These are phyloP conservation scores for Prunus yedoensis DNA, from an alignment of 331 rosid genomes.

Conservation along the genomic window DNA sequence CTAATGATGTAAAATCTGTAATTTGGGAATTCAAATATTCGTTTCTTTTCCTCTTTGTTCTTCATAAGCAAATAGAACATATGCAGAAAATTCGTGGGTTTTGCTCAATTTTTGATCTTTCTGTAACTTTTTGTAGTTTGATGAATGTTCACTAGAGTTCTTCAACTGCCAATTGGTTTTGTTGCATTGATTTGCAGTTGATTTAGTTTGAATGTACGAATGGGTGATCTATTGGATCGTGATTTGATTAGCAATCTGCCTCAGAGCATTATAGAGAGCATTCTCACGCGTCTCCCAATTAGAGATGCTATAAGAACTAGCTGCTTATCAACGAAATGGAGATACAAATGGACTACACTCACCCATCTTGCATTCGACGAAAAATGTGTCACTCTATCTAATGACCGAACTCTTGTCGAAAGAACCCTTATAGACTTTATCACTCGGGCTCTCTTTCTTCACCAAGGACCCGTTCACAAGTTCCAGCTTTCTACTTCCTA, in stretches of 20 bases:
- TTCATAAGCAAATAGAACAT: neutral
- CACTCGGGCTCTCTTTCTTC: conserved; percentile 71
- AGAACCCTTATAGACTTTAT: conserved; percentile 52
- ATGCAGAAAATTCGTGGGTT: neutral
- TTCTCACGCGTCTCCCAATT: conserved; percentile 62
- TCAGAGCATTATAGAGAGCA: conserved; percentile 75
- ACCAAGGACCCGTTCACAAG: conserved; percentile 88
- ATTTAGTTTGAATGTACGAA: conserved; percentile 13
- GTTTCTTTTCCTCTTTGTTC: neutral
- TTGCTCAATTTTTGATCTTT: neutral
- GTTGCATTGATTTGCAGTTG: neutral
- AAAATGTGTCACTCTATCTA: conserved; percentile 39
- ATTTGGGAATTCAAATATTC: neutral
- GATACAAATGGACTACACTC: conserved; percentile 72
- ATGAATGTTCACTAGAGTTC: neutral
- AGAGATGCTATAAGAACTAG: conserved; percentile 84
- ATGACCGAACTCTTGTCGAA: conserved; percentile 38
- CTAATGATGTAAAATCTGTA: neutral
- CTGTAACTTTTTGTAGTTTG: neutral
- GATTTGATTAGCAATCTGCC: conserved; percentile 84
- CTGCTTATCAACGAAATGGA: conserved; percentile 77
- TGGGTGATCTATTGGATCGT: conserved; percentile 48
- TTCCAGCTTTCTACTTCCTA: conserved; percentile 54
- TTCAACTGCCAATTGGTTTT: conserved; percentile 13
- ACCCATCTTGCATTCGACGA: conserved; percentile 74